phyloP scores from a whole-genome alignment of 2,329 filamentous ascomycete species.

The Exophiala lecanii-corni region DNA sequence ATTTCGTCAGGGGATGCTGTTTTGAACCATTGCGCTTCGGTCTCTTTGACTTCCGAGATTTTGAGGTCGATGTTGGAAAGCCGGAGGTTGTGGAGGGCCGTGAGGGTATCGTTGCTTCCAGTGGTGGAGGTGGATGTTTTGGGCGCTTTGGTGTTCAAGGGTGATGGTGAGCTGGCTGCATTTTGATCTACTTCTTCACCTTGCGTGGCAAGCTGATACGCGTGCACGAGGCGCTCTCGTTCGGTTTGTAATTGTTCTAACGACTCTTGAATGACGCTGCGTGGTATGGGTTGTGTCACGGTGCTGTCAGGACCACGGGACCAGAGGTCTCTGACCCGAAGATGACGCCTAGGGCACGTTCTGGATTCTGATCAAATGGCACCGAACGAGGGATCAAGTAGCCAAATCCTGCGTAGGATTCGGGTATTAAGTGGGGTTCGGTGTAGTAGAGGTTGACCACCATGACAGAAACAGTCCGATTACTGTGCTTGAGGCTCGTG shows the following conservation, averaged over 20 bases:
- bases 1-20: not conserved
- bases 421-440: constrained; percentile 57
- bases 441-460: constrained; percentile 86
- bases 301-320: constrained; percentile 4
- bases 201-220: too few species aligned
- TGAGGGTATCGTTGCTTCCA: too few species aligned
- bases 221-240: not conserved
- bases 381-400: constrained; percentile 81
- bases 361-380: constrained; percentile 67
- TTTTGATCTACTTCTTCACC: too few species aligned
- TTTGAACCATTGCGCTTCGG: not conserved
- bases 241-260: not conserved
- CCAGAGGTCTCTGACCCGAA: constrained; percentile 72
- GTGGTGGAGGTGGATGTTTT: too few species aligned
- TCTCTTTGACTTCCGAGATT: not conserved
- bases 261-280: not conserved
- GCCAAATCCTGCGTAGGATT: constrained; percentile 66
- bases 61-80: not conserved
- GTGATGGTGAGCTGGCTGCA: not conserved
- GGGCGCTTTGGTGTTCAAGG: not conserved
- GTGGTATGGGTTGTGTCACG: not conserved
- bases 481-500: constrained; percentile 21
- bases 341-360: constrained; percentile 81
- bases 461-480: constrained; percentile 71
- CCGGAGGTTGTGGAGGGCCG: too few species aligned